These are phyloP conservation scores for Spergularia azorica DNA, from an alignment of 179 eudicot species.

Conservation along the genomic window DNA sequence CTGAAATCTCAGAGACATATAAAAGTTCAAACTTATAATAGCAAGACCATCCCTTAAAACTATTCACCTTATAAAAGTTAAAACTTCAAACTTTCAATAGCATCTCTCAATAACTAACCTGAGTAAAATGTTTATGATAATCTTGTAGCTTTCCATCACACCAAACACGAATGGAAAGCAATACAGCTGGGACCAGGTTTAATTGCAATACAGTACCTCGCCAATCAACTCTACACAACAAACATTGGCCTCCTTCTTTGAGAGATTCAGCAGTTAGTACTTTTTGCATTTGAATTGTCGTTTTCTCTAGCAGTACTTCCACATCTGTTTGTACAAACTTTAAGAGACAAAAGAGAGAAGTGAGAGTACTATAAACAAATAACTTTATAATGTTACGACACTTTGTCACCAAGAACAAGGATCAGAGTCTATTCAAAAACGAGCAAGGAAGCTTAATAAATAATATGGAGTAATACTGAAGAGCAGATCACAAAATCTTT, in stretches of 20 bases:
- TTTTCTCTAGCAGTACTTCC: slow-evolving; percentile 56
- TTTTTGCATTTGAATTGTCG: slow-evolving; percentile 55
- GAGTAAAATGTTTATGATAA: slow-evolving; percentile 73
- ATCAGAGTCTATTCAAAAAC: neutral
- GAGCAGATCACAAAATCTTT: neutral
- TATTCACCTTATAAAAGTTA: slow-evolving; percentile 6
- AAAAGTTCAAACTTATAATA: neutral
- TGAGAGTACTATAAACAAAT: neutral
- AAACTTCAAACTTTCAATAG: slow-evolving; percentile 4
- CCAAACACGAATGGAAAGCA: slow-evolving; percentile 65
- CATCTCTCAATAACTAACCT: slow-evolving; percentile 48
- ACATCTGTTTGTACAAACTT: slow-evolving; percentile 79
- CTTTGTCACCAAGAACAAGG: neutral
- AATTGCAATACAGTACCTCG: slow-evolving; percentile 43
- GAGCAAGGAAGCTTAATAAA: neutral
- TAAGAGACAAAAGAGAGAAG: slow-evolving; percentile 29
- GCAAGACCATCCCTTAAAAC: neutral
- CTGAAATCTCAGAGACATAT: neutral
- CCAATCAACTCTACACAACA: slow-evolving; percentile 45
- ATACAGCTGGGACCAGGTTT: slow-evolving; percentile 60
- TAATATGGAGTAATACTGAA: neutral
- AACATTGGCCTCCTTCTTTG: slow-evolving; percentile 44
- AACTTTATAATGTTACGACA: neutral
- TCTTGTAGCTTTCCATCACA: slow-evolving; percentile 70
- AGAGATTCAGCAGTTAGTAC: slow-evolving; percentile 42